Conservation (phyloP, 1,139 yeast species). For the Geotrichum macrosporum region DNA sequence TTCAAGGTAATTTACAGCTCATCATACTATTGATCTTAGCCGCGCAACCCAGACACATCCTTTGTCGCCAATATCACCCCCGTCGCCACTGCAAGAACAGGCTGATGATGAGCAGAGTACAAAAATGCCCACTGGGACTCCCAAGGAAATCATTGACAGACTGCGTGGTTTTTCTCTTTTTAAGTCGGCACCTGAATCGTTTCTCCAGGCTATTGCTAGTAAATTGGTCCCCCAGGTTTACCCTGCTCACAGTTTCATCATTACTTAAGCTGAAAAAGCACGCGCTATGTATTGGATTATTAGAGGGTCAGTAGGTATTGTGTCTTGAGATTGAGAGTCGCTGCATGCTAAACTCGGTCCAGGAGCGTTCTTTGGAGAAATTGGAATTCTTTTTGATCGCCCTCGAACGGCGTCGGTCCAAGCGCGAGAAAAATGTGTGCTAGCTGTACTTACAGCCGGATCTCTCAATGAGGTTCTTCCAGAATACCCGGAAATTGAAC, state of each 20-base stretch:
- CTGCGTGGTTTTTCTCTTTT: constrained; percentile 59
- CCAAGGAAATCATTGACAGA: constrained; percentile 46
- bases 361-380: constrained; percentile 74
- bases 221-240: constrained; percentile 55
- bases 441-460: constrained; percentile 65
- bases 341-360: constrained; percentile 63
- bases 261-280: constrained; percentile 69
- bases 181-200: constrained; percentile 60
- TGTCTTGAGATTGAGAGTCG: constrained; percentile 72
- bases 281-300: constrained; percentile 76
- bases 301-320: constrained; percentile 67
- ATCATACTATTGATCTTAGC: too few species aligned
- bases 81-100: constrained; percentile 8
- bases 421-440: constrained; percentile 60
- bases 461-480: constrained; percentile 56
- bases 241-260: constrained; percentile 64
- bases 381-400: constrained; percentile 67
- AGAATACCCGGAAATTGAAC: constrained; percentile 59
- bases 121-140: constrained; percentile 10
- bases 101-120: background rate
- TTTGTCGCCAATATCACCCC: constrained; percentile 5
- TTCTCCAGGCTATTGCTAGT: constrained; percentile 56
- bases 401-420: constrained; percentile 78
- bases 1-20: too few species aligned
- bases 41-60: constrained; percentile 3